Evolutionary conservation across 306 rosid species (phyloP).

Genomic region (Carpinus viminea): DNA sequence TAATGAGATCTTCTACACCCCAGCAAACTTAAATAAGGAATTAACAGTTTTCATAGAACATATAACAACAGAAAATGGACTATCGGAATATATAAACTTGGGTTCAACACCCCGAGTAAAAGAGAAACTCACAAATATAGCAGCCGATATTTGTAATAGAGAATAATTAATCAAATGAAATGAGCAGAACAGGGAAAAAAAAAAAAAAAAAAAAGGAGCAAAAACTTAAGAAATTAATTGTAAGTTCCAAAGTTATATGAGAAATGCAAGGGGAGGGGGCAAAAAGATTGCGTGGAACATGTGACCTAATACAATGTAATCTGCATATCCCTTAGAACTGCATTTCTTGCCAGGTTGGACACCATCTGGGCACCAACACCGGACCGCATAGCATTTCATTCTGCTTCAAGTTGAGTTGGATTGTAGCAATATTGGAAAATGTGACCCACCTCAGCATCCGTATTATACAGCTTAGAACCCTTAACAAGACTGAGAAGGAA

Average conservation of each 20-base stretch:
- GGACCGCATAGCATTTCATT: background rate
- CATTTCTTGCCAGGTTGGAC: background rate
- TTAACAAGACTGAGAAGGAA: conserved; percentile 5
- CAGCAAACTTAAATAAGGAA: conserved; percentile 13
- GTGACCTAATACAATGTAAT: background rate
- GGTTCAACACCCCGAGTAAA: conserved; percentile 4
- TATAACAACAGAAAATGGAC: conserved; percentile 21
- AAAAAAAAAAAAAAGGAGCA: background rate
- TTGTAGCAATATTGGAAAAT: background rate
- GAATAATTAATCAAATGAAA: background rate
- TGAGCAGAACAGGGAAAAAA: background rate
- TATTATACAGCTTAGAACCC: background rate
- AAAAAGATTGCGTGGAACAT: background rate
- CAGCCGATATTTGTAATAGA: conserved; percentile 9
- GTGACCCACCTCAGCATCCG: background rate
- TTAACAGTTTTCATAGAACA: conserved; percentile 17
- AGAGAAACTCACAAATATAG: conserved; percentile 5
- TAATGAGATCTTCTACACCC: conserved; percentile 23
- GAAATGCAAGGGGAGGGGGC: no score
- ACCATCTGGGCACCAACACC: background rate
- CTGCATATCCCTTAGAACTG: background rate
- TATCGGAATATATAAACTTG: conserved; percentile 2
- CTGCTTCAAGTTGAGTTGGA: background rate
- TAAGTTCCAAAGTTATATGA: background rate
- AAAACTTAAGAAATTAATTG: background rate